Base-by-base conservation (phyloP, 2,329 filamentous ascomycete species). In the Leptographium flavum region DNA sequence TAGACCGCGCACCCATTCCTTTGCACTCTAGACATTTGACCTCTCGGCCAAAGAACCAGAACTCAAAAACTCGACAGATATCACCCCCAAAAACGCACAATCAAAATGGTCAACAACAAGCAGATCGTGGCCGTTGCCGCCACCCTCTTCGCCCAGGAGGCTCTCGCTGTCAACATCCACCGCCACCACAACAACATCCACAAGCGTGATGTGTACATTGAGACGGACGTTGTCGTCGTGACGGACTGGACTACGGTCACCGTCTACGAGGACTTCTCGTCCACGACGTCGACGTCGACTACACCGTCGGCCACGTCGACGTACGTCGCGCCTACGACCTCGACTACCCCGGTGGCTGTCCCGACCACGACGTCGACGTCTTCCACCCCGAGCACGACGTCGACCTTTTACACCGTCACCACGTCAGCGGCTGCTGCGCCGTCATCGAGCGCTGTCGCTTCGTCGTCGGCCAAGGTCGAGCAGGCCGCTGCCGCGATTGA, bases 221-320 rank as follows among this genome's bases (percentile, higher is more conserved):
- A 27, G 35, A 58, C 58, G 22, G 55, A 62, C 36, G 56, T 61
- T 10, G 60, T 63, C 40, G 54, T 57, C 9, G 58, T 61, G 45
- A 64, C 58, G 17, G 52, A 60, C 39, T 67, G 60, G 59, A 60
- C 64, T 43, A 69, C 64, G 35, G 63, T 68, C 44, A 70, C 66
- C 32, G 61, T 66, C 50, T 62, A 56, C 45, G 59, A 56, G 11
- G 55, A 57, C 10, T 36, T 13, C 9, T 36, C 49, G 10, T 44
- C 48, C 3, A 33, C 22, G 19, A 13, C 19, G 9, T 38, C 48
- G 5, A 46, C 39, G 21, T 27, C 43, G 27, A 33, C 15, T 36
- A 52, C 47, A 3, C 35, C 35, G 4, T 42, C 37, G 4, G 39
- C 42, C n/a, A 28, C 31, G n/a, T 39, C 47, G 21, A 36, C 19